Conservation (phyloP, 2,329 filamentous ascomycete species). For the Pseudogymnoascus sp. region DNA sequence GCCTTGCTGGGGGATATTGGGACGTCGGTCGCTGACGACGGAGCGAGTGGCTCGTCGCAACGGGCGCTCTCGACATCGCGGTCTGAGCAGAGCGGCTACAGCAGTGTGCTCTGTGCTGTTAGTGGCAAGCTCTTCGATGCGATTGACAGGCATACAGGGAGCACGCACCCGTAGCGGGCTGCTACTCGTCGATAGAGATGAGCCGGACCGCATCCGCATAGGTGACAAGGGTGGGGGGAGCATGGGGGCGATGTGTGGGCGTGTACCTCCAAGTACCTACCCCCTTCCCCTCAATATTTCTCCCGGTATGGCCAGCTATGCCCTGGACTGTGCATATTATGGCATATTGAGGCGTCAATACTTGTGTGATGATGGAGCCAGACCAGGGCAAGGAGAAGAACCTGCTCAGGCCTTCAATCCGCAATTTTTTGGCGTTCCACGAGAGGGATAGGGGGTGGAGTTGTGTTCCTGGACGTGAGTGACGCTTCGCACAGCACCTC, state of each 20-base stretch:
- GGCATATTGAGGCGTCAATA: constrained; percentile 4
- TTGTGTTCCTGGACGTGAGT: not conserved
- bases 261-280: not conserved
- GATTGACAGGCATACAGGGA: constrained; percentile 5
- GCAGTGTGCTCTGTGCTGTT: constrained; percentile 34
- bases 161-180: not conserved
- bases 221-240: constrained; percentile 1
- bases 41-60: constrained; percentile 31
- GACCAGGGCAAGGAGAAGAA: not conserved
- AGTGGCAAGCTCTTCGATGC: constrained; percentile 29
- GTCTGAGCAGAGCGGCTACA: constrained; percentile 36
- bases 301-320: not conserved
- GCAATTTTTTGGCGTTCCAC: not conserved
- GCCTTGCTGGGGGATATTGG: constrained; percentile 15
- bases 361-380: constrained; percentile 1
- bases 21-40: constrained; percentile 25
- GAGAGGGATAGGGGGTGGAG: not conserved
- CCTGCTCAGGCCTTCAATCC: not conserved
- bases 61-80: constrained; percentile 22
- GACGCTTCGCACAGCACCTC: not conserved
- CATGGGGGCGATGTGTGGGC: not conserved
- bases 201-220: constrained; percentile 7
- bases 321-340: not conserved
- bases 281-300: not conserved
- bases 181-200: constrained; percentile 7